A percentile compares a stretch with the other conserved stretches of the same genome.
These are phyloP conservation scores for Fusarium anguioides DNA, from an alignment of 2,329 filamentous ascomycete species.

Conservation along the genomic window DNA sequence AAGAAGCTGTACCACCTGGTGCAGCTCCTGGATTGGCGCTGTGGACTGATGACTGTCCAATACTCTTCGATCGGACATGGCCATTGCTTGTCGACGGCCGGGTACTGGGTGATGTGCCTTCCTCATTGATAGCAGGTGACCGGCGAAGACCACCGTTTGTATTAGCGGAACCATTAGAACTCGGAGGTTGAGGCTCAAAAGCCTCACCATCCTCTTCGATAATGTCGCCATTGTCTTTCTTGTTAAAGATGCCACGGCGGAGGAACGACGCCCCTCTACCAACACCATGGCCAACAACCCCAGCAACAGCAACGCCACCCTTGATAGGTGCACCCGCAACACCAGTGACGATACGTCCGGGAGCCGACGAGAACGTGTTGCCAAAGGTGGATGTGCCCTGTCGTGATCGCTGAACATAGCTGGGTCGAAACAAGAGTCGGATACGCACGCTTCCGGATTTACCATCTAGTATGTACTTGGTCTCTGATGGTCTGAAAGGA, in stretches of 20 bases:
- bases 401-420: conserved; percentile 86
- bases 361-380: conserved; percentile 85
- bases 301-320: conserved; percentile 81
- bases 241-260: conserved; percentile 81
- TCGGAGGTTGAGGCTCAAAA: conserved; percentile 53
- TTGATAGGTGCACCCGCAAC: conserved; percentile 92
- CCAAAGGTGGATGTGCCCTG: conserved; percentile 95
- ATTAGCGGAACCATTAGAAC: conserved; percentile 51
- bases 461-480: conserved; percentile 81
- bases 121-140: conserved; percentile 52
- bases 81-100: conserved; percentile 47
- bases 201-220: conserved; percentile 59
- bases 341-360: conserved; percentile 86
- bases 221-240: conserved; percentile 72
- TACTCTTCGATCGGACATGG: conserved; percentile 67
- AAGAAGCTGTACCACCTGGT: conserved; percentile 79
- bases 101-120: conserved; percentile 42
- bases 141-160: conserved; percentile 55
- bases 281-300: conserved; percentile 79
- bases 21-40: conserved; percentile 70
- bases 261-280: conserved; percentile 92
- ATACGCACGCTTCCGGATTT: conserved; percentile 87
- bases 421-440: conserved; percentile 89
- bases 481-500: conserved; percentile 84
- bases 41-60: conserved; percentile 73